Evolutionary conservation across 2,329 filamentous ascomycete genomes (phyloP).

Genomic region (Bipolaris zeicola): DNA sequence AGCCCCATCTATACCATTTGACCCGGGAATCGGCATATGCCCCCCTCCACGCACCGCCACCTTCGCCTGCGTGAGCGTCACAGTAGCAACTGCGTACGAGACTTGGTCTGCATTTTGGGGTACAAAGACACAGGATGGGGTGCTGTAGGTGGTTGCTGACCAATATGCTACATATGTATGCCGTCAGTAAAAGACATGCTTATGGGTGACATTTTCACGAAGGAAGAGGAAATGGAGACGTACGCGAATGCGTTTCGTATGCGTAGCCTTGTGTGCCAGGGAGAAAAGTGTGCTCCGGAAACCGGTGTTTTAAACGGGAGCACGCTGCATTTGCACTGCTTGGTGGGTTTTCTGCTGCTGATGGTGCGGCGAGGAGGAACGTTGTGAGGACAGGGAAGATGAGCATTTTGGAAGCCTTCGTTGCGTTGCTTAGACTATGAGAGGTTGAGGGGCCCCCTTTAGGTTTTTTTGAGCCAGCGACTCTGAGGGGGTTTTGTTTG

Average conservation of each 20-base stretch:
- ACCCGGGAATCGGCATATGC: conserved; percentile 30
- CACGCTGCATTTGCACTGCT: neutral
- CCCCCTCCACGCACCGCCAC: conserved; percentile 34
- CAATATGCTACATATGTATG: conserved; percentile 6
- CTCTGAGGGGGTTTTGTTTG: too few species aligned
- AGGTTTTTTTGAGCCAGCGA: too few species aligned
- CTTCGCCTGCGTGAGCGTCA: conserved; percentile 16
- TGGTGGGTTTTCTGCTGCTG: too few species aligned
- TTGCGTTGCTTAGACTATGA: too few species aligned
- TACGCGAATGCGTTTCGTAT: conserved; percentile 3
- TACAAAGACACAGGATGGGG: conserved; percentile 29
- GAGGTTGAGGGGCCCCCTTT: too few species aligned
- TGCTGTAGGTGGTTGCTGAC: conserved; percentile 16
- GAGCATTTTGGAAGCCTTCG: neutral
- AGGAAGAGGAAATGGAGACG: too few species aligned
- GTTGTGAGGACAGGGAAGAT: neutral
- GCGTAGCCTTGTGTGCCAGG: neutral
- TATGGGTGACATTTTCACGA: too few species aligned
- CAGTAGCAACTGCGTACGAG: conserved; percentile 20
- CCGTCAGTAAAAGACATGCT: neutral
- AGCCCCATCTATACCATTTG: conserved; percentile 20
- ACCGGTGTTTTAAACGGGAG: neutral
- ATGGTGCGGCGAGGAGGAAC: neutral
- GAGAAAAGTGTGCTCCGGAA: neutral
- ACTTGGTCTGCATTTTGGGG: conserved; percentile 26